Conservation (phyloP, 768 basidiomycete species). For the Suillus paluster region DNA sequence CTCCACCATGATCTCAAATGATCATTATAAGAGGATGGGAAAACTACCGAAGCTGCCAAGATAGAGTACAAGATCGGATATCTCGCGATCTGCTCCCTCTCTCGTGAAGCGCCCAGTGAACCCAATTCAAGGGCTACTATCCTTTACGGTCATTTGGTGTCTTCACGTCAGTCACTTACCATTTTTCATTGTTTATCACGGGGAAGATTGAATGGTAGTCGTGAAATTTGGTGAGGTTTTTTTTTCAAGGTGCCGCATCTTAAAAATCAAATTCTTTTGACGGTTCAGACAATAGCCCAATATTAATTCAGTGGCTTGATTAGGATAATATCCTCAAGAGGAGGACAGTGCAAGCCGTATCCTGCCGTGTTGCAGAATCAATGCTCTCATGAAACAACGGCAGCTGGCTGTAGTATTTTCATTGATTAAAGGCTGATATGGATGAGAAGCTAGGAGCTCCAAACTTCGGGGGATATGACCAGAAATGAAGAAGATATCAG, state of each 20-base stretch:
- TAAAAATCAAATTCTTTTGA: background rate
- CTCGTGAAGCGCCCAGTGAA: slow-evolving; percentile 17
- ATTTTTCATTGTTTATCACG: background rate
- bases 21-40: background rate
- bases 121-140: slow-evolving; percentile 13
- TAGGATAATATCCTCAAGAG: background rate
- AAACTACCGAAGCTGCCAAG: background rate
- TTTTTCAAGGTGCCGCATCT: background rate
- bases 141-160: background rate
- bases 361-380: background rate
- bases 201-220: background rate
- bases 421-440: slow-evolving; percentile 30
- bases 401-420: slow-evolving; percentile 22
- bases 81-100: slow-evolving; percentile 34
- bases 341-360: background rate
- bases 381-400: background rate
- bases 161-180: slow-evolving; percentile 4
- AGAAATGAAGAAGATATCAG: slow-evolving; percentile 22
- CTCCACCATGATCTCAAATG: background rate
- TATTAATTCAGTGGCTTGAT: background rate
- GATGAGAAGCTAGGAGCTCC: background rate
- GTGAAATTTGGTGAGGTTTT: background rate
- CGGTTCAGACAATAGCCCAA: background rate
- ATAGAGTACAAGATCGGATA: slow-evolving; percentile 25
- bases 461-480: slow-evolving; percentile 19